Evolutionary conservation across 495 filamentous ascomycete species (phyloP).

Genomic region (Echria macrotheca): DNA sequence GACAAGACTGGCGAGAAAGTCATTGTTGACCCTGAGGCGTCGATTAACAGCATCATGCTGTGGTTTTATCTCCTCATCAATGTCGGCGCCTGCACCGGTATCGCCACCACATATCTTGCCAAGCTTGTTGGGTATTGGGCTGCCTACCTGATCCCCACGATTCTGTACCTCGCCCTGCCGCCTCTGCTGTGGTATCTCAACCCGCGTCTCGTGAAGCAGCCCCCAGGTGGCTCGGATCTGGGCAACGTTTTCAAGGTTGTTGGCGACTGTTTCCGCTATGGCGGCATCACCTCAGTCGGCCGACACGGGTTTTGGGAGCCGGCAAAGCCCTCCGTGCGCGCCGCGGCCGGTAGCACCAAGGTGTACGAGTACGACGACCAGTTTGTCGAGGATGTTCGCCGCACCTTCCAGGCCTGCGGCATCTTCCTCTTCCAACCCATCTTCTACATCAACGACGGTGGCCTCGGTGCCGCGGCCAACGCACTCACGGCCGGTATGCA

Average conservation of each 20-base stretch:
- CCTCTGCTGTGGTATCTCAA: constrained; percentile 45
- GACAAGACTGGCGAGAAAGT: constrained; percentile 65
- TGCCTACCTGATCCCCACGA: constrained; percentile 61
- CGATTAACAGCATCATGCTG: constrained; percentile 61
- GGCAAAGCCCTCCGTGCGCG: constrained; percentile 52
- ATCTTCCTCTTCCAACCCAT: constrained; percentile 56
- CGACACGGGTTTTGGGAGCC: constrained; percentile 53
- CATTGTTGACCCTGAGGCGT: constrained; percentile 69
- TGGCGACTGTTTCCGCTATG: constrained; percentile 42
- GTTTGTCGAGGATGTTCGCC: constrained; percentile 48
- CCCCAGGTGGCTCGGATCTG: constrained; percentile 49
- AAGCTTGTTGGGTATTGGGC: constrained; percentile 62
- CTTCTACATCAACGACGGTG: constrained; percentile 53
- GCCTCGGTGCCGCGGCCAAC: constrained; percentile 39
- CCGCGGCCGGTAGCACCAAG: constrained; percentile 39
- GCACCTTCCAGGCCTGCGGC: constrained; percentile 47
- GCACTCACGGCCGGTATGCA: constrained; percentile 57
- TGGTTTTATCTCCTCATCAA: constrained; percentile 74
- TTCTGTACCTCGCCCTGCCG: constrained; percentile 52
- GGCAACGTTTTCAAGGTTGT: constrained; percentile 50
- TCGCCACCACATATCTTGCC: constrained; percentile 39
- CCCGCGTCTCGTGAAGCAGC: constrained; percentile 42
- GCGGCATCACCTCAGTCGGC: constrained; percentile 47
- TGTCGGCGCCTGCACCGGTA: constrained; percentile 59
- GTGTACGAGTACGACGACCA: constrained; percentile 39